Conservation (phyloP, 352 stramenopile genomes). For the Phytophthora vignae region DNA sequence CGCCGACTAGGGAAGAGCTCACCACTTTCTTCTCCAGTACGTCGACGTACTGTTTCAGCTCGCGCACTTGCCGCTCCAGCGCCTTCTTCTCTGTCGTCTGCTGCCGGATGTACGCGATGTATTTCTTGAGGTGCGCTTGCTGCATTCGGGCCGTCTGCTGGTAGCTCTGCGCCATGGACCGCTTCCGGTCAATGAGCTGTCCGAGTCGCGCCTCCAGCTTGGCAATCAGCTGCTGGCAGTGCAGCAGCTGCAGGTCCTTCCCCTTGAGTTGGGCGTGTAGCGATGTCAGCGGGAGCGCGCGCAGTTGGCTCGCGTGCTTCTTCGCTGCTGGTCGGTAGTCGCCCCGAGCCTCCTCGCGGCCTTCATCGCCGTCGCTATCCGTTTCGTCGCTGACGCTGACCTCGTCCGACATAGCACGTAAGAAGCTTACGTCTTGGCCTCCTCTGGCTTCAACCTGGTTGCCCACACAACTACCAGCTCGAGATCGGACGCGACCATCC, state of each 20-base stretch:
- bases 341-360: neutral
- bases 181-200: conserved; percentile 39
- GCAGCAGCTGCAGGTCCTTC: conserved; percentile 45
- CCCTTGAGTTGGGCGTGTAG: conserved; percentile 45
- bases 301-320: conserved; percentile 18
- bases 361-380: neutral
- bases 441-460: conserved; percentile 23
- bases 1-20: neutral
- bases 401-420: neutral
- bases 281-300: conserved; percentile 48
- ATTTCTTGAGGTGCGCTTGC: conserved; percentile 53
- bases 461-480: neutral
- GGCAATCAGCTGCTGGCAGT: conserved; percentile 34
- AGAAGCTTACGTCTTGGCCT: neutral
- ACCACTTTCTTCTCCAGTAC: conserved; percentile 47
- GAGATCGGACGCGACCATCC: conserved; percentile 1
- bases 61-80: conserved; percentile 27
- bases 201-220: conserved; percentile 42
- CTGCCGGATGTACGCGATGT: conserved; percentile 36
- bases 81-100: conserved; percentile 36
- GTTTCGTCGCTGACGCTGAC: neutral
- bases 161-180: conserved; percentile 30
- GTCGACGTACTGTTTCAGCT: conserved; percentile 31
- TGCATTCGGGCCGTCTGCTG: conserved; percentile 39
- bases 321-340: conserved; percentile 2